Evolutionary conservation across 768 basidiomycete genomes (phyloP).

Genomic region (Naganishia vishniacii): DNA sequence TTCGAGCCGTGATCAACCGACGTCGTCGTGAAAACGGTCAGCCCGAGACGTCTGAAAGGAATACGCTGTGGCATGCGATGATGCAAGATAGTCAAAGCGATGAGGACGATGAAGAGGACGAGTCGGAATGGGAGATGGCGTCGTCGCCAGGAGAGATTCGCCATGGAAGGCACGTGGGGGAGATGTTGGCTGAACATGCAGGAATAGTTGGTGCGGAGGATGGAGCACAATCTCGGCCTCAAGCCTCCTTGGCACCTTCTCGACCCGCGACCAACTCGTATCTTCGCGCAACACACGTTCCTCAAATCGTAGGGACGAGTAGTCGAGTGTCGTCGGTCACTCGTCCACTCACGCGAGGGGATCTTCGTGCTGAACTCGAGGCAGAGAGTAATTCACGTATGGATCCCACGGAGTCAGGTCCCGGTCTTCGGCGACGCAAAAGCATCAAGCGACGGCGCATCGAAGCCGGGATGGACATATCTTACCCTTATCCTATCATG

Average conservation of each 20-base stretch:
- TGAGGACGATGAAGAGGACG: conserved; percentile 3
- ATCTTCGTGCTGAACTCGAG: background rate
- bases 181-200: background rate
- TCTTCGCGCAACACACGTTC: conserved; percentile 3
- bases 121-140: conserved; percentile 7
- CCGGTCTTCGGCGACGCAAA: conserved; percentile 11
- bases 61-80: conserved; percentile 11
- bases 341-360: background rate
- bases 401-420: background rate
- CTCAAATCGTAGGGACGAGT: background rate
- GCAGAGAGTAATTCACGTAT: background rate
- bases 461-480: background rate
- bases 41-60: background rate
- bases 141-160: conserved; percentile 7
- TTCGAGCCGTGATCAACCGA: conserved; percentile 1
- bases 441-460: conserved; percentile 19
- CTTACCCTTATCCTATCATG: conserved; percentile 1
- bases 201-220: background rate
- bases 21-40: background rate
- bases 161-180: background rate
- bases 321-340: background rate
- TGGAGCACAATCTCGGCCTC: background rate
- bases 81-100: conserved; percentile 3
- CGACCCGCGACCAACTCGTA: conserved; percentile 14
- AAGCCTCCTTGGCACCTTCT: background rate